Base-by-base conservation (phyloP, 2,329 filamentous ascomycete species). In the Aspergillus chevalieri region DNA sequence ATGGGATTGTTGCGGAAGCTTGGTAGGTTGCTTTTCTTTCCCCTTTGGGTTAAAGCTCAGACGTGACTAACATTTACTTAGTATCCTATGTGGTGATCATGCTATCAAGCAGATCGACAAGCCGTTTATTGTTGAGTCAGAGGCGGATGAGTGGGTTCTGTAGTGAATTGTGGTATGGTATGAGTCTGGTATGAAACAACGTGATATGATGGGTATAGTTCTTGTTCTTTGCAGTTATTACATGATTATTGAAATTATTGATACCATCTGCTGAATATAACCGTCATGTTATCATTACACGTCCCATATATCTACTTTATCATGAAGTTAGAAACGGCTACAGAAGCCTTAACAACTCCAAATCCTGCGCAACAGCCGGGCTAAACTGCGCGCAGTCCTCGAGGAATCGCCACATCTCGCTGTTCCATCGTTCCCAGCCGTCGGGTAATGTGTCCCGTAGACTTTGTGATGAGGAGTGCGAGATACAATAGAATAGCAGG, bases 41-140 rank as follows among this genome's bases (percentile, higher is more conserved):
- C 26, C 36, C 9, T 39, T 28, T 42, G 12, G 28, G 33, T 36
- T 46, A 30, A 24, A 47, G 7, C 22, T 19, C 17, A 12, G 17
- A 65, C 51, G 9, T 51, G 38, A 54, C 65, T 62, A 66, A 59
- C 38, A n/a, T 47, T 42, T 10, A 21, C 17, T 43, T 58, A 93
- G 91, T 76, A 90, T 97, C 48, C 74, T 98, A 17, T 98, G 93
- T 69, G 91, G 90, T 65, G 93, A 98, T 57, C 83, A 94, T 71
- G 93, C 92, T 2, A 95, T 98, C 64, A 94, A 91, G 74, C 82
- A 87, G 62, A 89, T 98, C 51, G 89, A 96, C 61, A 89, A 95
- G 73, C 91, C 93, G 1, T 97, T 98, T 65, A 82, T 97, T 49
- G 73, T 78, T 4, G 78, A 79, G 19, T 92, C 96, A 61, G 80